Evolutionary conservation across 805 yeast species (phyloP), one percentile per base, ranked within the genome.

Genomic region (Torulaspora franciscae): DNA sequence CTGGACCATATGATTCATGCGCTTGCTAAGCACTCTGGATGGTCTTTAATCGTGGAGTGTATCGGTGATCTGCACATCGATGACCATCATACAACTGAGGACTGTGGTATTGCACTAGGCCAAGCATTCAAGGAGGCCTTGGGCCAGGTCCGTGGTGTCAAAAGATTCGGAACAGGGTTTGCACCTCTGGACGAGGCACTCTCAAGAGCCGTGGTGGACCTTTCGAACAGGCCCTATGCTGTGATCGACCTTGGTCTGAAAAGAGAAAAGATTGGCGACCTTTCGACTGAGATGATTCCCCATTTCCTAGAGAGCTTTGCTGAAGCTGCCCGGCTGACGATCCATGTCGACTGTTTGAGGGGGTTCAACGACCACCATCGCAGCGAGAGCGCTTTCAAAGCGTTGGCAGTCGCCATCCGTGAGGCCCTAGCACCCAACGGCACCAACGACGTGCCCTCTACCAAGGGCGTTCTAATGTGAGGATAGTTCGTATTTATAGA

Each of bases 1-100:
- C 69, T 91, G 47, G 98, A 93, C 70, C 99, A 93, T 67, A 93
- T 93, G 99, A 72, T 93, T 38, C 96, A 91, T 59, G 99, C 99
- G 0, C 72, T 93, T 56, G 96, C 98, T 32, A 93, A 93, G 61
- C 99, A 93, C 67, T 74, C 95, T 1, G 98, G 98, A 13, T 93
- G 98, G 99, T 86, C 96, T 9, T 62, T 93, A 46, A 72, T 86
- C 27, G 76, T 93, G 14, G 95, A 85, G 62, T 91, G 98, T 67
- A 77, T 83, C 47, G 99, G 99, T 36, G 99, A 93, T 65, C 71
- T 89, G 55, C 95, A 89, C 66, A 90, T 93, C 43, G 99, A 93
- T 66, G 99, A 93, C 67, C 99, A 93, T 66, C 99, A 93, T 68
- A 81, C 95, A 1, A 84, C 96, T 4, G 99, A 93, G 66, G 99